Evolutionary conservation across 2,329 filamentous ascomycete species (phyloP), one percentile per base, ranked within the genome.

Genomic region (Sarocladium strictum): DNA sequence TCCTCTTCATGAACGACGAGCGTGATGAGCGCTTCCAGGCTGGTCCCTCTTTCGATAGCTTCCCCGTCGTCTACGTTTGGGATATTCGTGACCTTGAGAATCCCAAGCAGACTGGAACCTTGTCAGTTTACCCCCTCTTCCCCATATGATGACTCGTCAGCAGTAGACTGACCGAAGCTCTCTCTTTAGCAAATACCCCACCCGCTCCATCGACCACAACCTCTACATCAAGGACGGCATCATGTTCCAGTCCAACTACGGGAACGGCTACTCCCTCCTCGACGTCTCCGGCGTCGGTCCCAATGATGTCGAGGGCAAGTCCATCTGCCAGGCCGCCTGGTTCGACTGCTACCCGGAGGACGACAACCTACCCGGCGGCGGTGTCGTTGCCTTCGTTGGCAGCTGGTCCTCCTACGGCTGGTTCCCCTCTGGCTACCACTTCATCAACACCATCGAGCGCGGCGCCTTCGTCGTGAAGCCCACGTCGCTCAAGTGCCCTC

Each of bases 1-100:
- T 69, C 58, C 65, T 74, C 23, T 63, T 75, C 33, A 58, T 73
- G 15, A 70, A 75, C 59, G 72, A 75, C 58, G 72, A 75, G 58
- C 64, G 70, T 21, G 72, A 76, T 57, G 73, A 76, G 62, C 55
- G 61, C 10, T 62, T 70, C 12, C 57, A 58, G 9, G 62, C 64
- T 14, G 68, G 65, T 27, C 59, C 62, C 2, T 70, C 65, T 5
- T 64, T 63, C 5, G 65, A 72, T 54, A 65, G 67, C 21, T 67
- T 63, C 56, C 68, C 71, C 12, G 70, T 69, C 24, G 72, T 69
- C 1, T 72, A 71, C 59, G 70, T 73, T 58, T 70, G 67, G 60
- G 69, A 72, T 60, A 68, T 72, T 58, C 58, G 59, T 43, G 56
- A 58, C 47, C 63, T 72, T 41, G 63, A 64, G 26, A 59, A 58